Conservation (phyloP, 2,329 filamentous ascomycete species). For the Cucurbitaria berberidis region DNA sequence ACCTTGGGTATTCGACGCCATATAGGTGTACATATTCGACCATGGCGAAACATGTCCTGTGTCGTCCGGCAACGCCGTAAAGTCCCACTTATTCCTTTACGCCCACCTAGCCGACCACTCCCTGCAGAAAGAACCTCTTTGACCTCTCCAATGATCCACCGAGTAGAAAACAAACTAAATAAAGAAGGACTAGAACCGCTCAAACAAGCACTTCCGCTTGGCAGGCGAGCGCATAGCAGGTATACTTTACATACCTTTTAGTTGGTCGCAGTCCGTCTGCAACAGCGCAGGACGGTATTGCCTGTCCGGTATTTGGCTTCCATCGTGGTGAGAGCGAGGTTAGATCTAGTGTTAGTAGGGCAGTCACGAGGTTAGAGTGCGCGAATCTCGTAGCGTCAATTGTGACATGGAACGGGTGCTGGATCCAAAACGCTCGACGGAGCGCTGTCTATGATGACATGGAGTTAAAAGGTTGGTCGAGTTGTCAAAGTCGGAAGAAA, state of each 20-base stretch:
- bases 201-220: neutral
- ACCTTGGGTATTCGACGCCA: neutral
- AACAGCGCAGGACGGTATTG: neutral
- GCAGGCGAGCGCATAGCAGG: neutral
- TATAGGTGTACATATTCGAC: neutral
- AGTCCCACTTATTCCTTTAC: neutral
- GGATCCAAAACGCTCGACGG: neutral
- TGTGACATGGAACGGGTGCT: neutral
- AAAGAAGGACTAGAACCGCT: slow-evolving; percentile 3
- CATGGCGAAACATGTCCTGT: neutral
- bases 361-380: neutral
- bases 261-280: neutral
- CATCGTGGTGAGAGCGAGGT: neutral
- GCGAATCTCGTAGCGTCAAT: neutral
- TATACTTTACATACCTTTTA: neutral
- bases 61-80: neutral
- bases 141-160: neutral
- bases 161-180: neutral
- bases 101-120: neutral
- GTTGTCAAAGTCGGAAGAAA: neutral
- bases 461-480: neutral
- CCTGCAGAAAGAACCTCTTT: neutral
- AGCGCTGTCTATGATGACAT: neutral
- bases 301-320: neutral
- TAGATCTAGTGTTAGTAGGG: slow-evolving; percentile 12